Percentiles rank a stretch among this genome's conserved stretches.
Conservation (phyloP, 352 stramenopile genomes). For the Globisporangium solare region DNA sequence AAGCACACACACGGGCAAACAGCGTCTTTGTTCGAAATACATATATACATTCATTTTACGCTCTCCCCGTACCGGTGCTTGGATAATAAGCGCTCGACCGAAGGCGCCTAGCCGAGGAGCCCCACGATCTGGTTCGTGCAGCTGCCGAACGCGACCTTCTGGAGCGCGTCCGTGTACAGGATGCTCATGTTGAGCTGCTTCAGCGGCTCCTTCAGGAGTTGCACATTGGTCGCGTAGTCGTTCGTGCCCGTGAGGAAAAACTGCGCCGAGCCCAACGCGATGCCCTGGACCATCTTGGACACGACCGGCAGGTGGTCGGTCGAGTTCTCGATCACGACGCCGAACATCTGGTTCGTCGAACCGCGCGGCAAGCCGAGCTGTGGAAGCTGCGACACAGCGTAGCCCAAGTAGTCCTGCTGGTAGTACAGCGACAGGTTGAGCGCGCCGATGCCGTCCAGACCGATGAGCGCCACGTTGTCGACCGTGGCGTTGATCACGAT, state of each 20-base stretch:
- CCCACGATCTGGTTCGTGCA: slow-evolving; percentile 1
- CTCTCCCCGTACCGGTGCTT: too few species aligned
- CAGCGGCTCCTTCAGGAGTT: slow-evolving; percentile 19
- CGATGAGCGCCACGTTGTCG: slow-evolving; percentile 33
- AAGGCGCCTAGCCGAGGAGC: not conserved
- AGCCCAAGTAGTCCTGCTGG: slow-evolving; percentile 53
- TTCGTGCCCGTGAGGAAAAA: slow-evolving; percentile 37
- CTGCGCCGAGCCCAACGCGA: slow-evolving; percentile 35
- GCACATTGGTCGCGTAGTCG: slow-evolving; percentile 18
- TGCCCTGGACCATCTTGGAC: slow-evolving; percentile 11
- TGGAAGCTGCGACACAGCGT: slow-evolving; percentile 40
- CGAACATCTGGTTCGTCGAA: slow-evolving; percentile 39
- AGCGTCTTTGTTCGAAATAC: too few species aligned
- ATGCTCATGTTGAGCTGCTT: slow-evolving; percentile 26
- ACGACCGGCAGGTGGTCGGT: slow-evolving; percentile 21
- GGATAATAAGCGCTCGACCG: too few species aligned
- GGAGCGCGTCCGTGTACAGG: not conserved
- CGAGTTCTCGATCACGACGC: slow-evolving; percentile 34
- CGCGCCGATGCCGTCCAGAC: slow-evolving; percentile 49
- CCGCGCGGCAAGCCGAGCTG: slow-evolving; percentile 46
- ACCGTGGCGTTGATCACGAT: slow-evolving; percentile 34
- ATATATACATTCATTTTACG: too few species aligned
- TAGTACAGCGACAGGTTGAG: slow-evolving; percentile 76
- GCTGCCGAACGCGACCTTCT: not conserved
- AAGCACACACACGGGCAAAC: too few species aligned